phyloP scores from a whole-genome alignment of 2,329 filamentous ascomycete species.

The Capronia americana region DNA sequence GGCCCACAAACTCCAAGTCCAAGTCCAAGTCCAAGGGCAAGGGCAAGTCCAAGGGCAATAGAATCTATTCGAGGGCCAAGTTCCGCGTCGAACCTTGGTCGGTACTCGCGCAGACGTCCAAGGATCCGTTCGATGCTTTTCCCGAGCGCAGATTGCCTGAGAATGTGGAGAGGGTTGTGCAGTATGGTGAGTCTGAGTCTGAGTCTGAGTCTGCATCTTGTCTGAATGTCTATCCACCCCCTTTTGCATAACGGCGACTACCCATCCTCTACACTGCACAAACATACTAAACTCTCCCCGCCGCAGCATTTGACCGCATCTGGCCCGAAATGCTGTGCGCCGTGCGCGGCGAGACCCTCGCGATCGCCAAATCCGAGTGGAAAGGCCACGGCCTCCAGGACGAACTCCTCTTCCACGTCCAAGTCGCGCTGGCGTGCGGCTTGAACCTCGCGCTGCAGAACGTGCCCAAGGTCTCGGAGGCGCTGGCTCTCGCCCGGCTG shows the following conservation, averaged over 20 bases:
- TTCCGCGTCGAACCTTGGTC: background rate
- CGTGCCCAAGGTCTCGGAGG: constrained; percentile 5
- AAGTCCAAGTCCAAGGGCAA: background rate
- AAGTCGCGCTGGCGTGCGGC: constrained; percentile 10
- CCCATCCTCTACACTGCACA: too few relatives aligned
- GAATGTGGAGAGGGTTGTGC: constrained; percentile 9
- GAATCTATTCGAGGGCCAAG: background rate
- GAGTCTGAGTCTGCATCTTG: background rate
- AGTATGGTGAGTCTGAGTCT: constrained; percentile 6
- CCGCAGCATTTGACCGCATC: constrained; percentile 7
- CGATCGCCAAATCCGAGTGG: constrained; percentile 7
- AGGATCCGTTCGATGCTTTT: constrained; percentile 9
- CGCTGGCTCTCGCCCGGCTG: background rate
- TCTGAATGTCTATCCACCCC: too few relatives aligned
- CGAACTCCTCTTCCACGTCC: constrained; percentile 9
- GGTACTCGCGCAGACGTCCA: constrained; percentile 1
- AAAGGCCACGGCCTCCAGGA: constrained; percentile 8
- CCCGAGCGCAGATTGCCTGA: constrained; percentile 6
- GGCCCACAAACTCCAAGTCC: too few relatives aligned
- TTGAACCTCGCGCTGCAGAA: constrained; percentile 10
- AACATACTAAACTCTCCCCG: background rate
- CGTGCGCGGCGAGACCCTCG: constrained; percentile 11
- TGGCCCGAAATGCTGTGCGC: constrained; percentile 14
- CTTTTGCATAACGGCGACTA: too few relatives aligned
- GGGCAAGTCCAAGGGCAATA: background rate